Evolutionary conservation across 148 eudicot genomes (phyloP), one percentile per base, ranked within the genome.

Genomic region (Amaranthus cruentus): DNA sequence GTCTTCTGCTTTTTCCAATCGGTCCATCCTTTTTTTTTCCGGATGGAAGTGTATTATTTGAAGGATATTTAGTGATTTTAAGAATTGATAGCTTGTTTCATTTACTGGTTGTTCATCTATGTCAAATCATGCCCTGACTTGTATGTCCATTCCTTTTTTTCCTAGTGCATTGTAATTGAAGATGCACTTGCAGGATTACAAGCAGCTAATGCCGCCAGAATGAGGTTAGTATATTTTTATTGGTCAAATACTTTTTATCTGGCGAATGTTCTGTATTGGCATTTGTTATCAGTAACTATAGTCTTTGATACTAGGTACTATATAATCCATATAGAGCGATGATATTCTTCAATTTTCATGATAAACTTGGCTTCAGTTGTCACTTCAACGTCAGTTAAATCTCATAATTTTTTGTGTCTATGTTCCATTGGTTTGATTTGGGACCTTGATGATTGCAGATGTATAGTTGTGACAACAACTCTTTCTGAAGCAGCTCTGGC

Each of bases 141-240:
- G 6, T 42, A 62, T 61, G 2, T 62, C 50, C 59, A 21, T 48
- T 69, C 52, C 50, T 14, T 77, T 50, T 75, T 72, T 73, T 72
- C 70, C 43, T 73, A 95, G 98, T 91, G 98, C 72, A 68, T 95
- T 72, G 98, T 95, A 46, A 95, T 95, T 82, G 98, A 95, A 88
- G 98, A 95, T 80, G 98, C 98, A 65, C 83, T 91, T 72, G 98
- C 98, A 55, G 98, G 98, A 73, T 86, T 95, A 68, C 96, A 95
- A 85, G 98, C 98, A 75, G 98, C 98, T 77, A 84, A 88, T 38
- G 88, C 98, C 18, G 97, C 98, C 69, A 72, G 86, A 69, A 95
- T 95, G 97, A 95, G 98, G 98, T 91, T 78, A 63, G 51, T 66
- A 12, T 76, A 64, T 66, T 56, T 14, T 63, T 54, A 46, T 72